phyloP scores from a whole-genome alignment of 148 eudicot genomes.

The Nepenthes gracilis region DNA sequence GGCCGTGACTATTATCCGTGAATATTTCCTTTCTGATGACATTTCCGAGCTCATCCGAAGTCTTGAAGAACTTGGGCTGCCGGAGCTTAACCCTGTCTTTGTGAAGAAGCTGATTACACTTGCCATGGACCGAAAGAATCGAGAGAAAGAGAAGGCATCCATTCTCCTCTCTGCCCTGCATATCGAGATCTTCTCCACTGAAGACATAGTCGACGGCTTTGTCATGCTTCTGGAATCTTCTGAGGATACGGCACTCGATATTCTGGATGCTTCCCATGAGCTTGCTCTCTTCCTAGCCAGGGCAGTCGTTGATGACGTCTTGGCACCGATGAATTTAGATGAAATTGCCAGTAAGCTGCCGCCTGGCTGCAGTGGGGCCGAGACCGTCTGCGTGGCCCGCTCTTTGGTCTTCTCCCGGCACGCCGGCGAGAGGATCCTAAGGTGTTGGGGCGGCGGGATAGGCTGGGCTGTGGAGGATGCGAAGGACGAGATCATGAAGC shows the following conservation, averaged over 20 bases:
- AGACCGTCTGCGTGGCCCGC: constrained; percentile 74
- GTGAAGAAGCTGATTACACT: constrained; percentile 79
- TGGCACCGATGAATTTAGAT: constrained; percentile 77
- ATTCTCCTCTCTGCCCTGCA: constrained; percentile 88
- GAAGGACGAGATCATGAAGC: constrained; percentile 85
- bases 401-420: constrained; percentile 80
- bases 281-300: constrained; percentile 79
- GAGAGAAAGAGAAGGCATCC: constrained; percentile 98
- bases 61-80: constrained; percentile 70
- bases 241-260: constrained; percentile 88
- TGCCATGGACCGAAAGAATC: constrained; percentile 90
- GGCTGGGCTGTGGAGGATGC: constrained; percentile 99
- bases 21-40: constrained; percentile 90
- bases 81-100: constrained; percentile 65
- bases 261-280: constrained; percentile 81
- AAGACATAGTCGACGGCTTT: constrained; percentile 82
- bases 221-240: constrained; percentile 83
- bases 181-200: constrained; percentile 81
- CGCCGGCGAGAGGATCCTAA: constrained; percentile 85
- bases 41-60: constrained; percentile 84
- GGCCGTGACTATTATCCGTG: constrained; percentile 69
- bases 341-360: constrained; percentile 56
- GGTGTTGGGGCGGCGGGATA: constrained; percentile 98
- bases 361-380: constrained; percentile 63
- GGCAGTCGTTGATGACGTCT: constrained; percentile 86